These are phyloP conservation scores for Sapria himalayana DNA, from an alignment of 345 rosid genomes.

Conservation along the genomic window DNA sequence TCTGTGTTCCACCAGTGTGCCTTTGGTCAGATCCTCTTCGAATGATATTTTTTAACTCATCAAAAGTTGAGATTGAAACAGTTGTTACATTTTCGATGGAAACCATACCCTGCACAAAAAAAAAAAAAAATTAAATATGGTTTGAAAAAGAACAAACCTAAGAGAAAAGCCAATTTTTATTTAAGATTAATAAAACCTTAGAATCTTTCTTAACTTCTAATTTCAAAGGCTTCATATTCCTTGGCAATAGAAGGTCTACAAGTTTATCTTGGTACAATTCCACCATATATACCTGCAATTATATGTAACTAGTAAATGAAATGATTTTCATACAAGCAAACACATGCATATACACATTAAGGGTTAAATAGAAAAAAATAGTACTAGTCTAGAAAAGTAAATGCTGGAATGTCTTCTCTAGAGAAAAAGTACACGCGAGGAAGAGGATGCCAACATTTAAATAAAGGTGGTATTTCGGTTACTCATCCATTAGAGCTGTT, in stretches of 20 bases:
- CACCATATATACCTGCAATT: constrained; percentile 74
- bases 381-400: background rate
- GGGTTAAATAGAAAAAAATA: background rate
- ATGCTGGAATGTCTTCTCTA: background rate
- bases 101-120: constrained; percentile 65
- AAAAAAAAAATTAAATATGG: constrained; percentile 4
- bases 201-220: constrained; percentile 90
- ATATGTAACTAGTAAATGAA: too few relatives aligned
- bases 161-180: background rate
- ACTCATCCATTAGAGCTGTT: too few relatives aligned
- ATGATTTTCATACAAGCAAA: too few relatives aligned
- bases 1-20: constrained; percentile 76
- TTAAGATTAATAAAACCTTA: constrained; percentile 22
- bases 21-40: constrained; percentile 66
- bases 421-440: too few relatives aligned
- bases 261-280: constrained; percentile 92
- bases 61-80: constrained; percentile 43
- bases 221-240: constrained; percentile 41
- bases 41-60: constrained; percentile 49
- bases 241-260: constrained; percentile 64
- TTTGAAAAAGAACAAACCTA: too few relatives aligned
- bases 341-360: constrained; percentile 7
- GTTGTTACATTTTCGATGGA: constrained; percentile 69
- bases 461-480: too few relatives aligned
- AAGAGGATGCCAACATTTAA: too few relatives aligned